These are phyloP conservation scores for Populus alba DNA, from an alignment of 345 rosid species.

Conservation along the genomic window DNA sequence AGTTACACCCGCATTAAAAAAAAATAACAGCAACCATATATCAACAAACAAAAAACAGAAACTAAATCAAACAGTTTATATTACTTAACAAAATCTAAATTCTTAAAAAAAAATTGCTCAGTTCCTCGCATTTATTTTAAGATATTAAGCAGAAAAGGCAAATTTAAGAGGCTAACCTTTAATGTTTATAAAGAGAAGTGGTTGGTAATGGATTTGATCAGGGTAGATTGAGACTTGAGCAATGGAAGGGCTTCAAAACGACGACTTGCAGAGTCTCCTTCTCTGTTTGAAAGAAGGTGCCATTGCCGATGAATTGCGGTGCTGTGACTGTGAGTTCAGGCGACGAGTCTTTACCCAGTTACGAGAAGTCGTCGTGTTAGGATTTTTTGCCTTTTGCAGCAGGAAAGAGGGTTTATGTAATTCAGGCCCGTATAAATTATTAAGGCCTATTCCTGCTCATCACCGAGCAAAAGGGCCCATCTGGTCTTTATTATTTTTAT, in stretches of 20 bases:
- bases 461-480: too few species aligned
- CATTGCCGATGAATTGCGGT: neutral
- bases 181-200: neutral
- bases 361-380: too few species aligned
- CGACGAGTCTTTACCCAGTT: too few species aligned
- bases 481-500: too few species aligned
- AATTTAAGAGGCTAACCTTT: neutral
- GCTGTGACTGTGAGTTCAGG: neutral
- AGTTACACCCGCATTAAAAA: neutral
- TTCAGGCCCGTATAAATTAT: too few species aligned
- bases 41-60: neutral
- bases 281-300: neutral
- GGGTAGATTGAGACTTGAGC: neutral
- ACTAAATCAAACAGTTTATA: neutral
- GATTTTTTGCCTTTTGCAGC: too few species aligned
- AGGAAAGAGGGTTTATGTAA: too few species aligned
- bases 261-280: neutral
- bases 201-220: neutral
- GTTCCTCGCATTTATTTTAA: too few species aligned
- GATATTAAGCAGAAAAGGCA: neutral
- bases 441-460: too few species aligned
- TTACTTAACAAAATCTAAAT: neutral
- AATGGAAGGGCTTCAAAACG: neutral
- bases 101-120: too few species aligned
- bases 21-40: neutral